phyloP scores from a whole-genome alignment of 352 stramenopile species.

The Phytopythium chamaehyphon region DNA sequence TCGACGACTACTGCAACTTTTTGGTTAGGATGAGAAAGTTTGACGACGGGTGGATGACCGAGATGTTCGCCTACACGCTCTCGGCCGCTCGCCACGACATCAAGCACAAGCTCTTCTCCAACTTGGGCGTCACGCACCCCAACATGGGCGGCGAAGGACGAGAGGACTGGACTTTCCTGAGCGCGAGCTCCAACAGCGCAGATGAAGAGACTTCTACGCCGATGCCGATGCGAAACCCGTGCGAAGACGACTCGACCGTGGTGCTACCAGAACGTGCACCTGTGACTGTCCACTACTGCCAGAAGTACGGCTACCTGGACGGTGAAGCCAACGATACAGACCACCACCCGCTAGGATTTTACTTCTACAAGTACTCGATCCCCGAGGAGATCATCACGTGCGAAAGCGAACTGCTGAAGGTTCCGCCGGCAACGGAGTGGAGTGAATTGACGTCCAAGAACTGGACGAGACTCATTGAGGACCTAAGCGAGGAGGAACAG shows the following conservation, averaged over 20 bases:
- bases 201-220: constrained; percentile 1
- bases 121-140: constrained; percentile 43
- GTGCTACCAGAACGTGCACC: constrained; percentile 36
- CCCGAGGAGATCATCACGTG: constrained; percentile 40
- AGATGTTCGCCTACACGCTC: constrained; percentile 54
- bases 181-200: not conserved
- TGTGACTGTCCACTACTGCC: constrained; percentile 50
- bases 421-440: constrained; percentile 40
- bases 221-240: constrained; percentile 32
- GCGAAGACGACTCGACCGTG: constrained; percentile 22
- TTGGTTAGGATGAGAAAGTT: constrained; percentile 35
- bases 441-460: constrained; percentile 10
- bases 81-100: constrained; percentile 48
- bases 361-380: constrained; percentile 60
- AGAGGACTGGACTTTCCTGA: constrained; percentile 46
- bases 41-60: constrained; percentile 39
- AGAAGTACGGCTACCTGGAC: constrained; percentile 44
- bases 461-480: constrained; percentile 11
- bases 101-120: constrained; percentile 44
- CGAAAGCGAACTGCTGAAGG: constrained; percentile 32
- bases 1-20: constrained; percentile 54
- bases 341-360: constrained; percentile 16
- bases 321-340: constrained; percentile 17
- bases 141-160: constrained; percentile 14
- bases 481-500: not conserved